phyloP scores from a whole-genome alignment of 2,329 filamentous ascomycete genomes.

The Colletotrichum eleusines region DNA sequence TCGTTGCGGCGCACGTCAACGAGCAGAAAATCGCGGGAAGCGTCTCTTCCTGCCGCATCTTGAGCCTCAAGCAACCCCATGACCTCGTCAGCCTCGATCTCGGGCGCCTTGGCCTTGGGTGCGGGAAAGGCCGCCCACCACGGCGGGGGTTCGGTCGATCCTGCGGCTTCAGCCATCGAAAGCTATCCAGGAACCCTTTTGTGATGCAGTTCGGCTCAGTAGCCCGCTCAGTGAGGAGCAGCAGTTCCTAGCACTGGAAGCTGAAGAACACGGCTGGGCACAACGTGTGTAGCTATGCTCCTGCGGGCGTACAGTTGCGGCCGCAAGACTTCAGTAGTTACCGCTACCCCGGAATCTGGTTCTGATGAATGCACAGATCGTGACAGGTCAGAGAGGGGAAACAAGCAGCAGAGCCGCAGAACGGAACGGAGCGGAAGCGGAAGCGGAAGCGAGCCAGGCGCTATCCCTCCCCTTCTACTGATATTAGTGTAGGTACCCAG shows the following conservation, averaged over 20 bases:
- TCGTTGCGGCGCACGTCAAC: slow-evolving; percentile 67
- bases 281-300: slow-evolving; percentile 2
- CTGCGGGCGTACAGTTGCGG: slow-evolving; percentile 36
- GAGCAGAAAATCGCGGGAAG: slow-evolving; percentile 56
- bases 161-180: slow-evolving; percentile 27
- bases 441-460: slow-evolving; percentile 4
- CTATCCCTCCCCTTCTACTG: slow-evolving; percentile 8
- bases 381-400: neutral
- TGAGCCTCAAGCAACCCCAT: slow-evolving; percentile 55
- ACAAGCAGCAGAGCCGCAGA: slow-evolving; percentile 12
- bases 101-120: slow-evolving; percentile 53
- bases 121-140: slow-evolving; percentile 60
- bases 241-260: neutral
- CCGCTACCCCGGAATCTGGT: slow-evolving; percentile 28
- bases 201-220: neutral
- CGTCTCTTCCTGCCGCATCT: slow-evolving; percentile 46
- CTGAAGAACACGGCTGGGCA: neutral
- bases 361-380: neutral
- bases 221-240: neutral
- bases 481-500: slow-evolving; percentile 20
- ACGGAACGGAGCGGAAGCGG: slow-evolving; percentile 1
- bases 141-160: slow-evolving; percentile 39
- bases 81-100: slow-evolving; percentile 56
- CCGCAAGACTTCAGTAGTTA: slow-evolving; percentile 7
- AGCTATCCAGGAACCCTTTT: slow-evolving; percentile 1